Conservation (phyloP, 306 rosid genomes). For the Coriaria nepalensis region DNA sequence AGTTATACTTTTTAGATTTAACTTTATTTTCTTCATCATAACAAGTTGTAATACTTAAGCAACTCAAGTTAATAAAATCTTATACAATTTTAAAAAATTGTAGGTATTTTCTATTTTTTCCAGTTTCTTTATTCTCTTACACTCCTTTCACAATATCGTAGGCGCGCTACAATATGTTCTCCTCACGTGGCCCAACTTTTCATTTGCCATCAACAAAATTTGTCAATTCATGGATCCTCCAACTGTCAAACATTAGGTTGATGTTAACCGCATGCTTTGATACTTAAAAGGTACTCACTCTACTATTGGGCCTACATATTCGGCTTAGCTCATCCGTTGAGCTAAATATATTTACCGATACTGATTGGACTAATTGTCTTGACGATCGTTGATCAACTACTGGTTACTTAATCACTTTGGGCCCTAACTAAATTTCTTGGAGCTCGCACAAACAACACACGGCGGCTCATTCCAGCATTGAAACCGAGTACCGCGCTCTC, state of each 20-base stretch:
- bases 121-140: too few relatives aligned
- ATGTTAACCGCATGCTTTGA: neutral
- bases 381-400: neutral
- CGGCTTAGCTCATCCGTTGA: neutral
- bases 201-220: neutral
- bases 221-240: neutral
- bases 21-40: too few relatives aligned
- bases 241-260: neutral
- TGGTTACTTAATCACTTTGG: neutral
- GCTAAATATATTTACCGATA: neutral
- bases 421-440: neutral
- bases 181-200: neutral
- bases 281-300: neutral
- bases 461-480: neutral
- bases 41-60: too few relatives aligned
- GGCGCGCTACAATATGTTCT: neutral
- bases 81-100: neutral
- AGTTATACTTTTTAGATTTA: too few relatives aligned
- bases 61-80: neutral
- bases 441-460: neutral
- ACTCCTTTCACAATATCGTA: neutral
- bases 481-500: conserved; percentile 1
- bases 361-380: neutral
- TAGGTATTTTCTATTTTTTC: too few relatives aligned
- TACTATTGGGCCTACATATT: neutral